Evolutionary conservation across 1,284 basidiomycete genomes (phyloP).

Genomic region (Phylloboletellus chloephorus): DNA sequence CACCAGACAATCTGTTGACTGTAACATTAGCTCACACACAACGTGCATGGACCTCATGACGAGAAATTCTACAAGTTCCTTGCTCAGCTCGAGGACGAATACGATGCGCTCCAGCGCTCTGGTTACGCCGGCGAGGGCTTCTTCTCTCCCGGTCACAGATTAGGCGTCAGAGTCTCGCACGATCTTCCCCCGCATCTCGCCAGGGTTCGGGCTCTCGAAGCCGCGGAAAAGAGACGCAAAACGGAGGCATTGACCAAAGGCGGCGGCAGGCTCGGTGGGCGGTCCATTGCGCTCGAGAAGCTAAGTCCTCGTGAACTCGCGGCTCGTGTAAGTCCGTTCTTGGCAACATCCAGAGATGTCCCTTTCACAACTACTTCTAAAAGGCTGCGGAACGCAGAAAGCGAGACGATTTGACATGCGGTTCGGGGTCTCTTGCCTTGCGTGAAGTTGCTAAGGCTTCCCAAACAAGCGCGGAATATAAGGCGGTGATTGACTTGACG

Average conservation of each 20-base stretch:
- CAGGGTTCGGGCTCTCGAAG: constrained; percentile 61
- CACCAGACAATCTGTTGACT: background rate
- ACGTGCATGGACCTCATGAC: constrained; percentile 83
- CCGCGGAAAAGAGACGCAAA: constrained; percentile 66
- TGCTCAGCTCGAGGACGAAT: constrained; percentile 74
- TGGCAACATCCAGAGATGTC: background rate
- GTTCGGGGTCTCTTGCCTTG: constrained; percentile 52
- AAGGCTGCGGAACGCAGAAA: constrained; percentile 79
- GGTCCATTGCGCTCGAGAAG: constrained; percentile 30
- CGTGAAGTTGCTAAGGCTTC: constrained; percentile 68
- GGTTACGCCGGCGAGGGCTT: constrained; percentile 85
- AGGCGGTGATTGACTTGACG: constrained; percentile 51
- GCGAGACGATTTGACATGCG: constrained; percentile 69
- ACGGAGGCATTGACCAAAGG: constrained; percentile 45
- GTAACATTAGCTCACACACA: constrained; percentile 69
- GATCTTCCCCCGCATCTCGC: constrained; percentile 62
- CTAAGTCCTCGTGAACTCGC: constrained; percentile 68
- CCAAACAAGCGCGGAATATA: constrained; percentile 55
- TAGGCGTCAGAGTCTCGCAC: constrained; percentile 60
- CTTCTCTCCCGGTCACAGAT: constrained; percentile 59
- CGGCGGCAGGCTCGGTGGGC: constrained; percentile 53
- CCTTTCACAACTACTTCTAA: constrained; percentile 3
- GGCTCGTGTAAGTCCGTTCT: constrained; percentile 54
- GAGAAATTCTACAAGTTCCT: constrained; percentile 79
- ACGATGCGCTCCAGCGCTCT: constrained; percentile 63